Percentiles rank a stretch among this genome's conserved stretches.
Conservation (phyloP, 495 filamentous ascomycete species). For the Xylaria sp. region DNA sequence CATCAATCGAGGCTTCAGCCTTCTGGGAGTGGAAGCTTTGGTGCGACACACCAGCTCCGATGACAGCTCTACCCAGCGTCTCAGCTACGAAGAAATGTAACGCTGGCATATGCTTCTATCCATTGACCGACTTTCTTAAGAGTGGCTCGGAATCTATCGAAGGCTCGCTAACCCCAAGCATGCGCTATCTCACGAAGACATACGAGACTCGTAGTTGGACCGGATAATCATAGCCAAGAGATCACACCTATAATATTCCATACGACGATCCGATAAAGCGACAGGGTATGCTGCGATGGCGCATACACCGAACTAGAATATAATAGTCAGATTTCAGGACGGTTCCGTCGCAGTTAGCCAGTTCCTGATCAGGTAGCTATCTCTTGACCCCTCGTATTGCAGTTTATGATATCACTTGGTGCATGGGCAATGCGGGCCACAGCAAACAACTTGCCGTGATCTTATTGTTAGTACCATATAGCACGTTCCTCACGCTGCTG, state of each 20-base stretch:
- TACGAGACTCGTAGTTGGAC: background rate
- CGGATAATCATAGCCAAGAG: background rate
- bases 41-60: background rate
- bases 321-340: background rate
- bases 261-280: background rate
- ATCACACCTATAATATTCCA: background rate
- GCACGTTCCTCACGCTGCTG: background rate
- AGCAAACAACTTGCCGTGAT: background rate
- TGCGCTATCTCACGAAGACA: conserved; percentile 4
- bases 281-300: background rate
- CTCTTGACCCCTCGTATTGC: background rate
- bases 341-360: background rate
- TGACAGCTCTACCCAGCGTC: conserved; percentile 2
- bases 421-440: background rate
- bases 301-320: background rate
- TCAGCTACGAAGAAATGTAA: background rate
- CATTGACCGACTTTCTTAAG: background rate
- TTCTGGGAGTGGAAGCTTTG: background rate
- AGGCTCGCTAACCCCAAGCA: background rate
- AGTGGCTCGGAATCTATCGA: background rate
- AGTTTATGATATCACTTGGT: background rate
- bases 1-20: background rate
- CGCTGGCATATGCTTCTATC: background rate
- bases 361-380: background rate
- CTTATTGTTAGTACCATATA: background rate